These are phyloP conservation scores for Aspergillus versicolor DNA, from an alignment of 2,329 filamentous ascomycete species.

Conservation along the genomic window DNA sequence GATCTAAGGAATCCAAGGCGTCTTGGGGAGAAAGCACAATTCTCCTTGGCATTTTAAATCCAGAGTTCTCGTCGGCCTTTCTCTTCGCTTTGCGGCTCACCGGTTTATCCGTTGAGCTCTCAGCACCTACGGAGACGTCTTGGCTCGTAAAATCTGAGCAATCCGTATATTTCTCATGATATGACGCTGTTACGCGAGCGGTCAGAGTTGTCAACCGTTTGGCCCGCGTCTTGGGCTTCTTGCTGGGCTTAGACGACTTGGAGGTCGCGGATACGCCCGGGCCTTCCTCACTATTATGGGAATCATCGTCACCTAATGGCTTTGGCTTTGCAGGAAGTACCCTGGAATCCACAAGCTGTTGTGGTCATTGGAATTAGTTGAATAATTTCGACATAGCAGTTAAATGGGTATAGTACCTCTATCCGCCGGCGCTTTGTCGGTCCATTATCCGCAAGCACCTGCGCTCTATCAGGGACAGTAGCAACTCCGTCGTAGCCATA, in stretches of 20 bases:
- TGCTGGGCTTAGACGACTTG: slow-evolving; percentile 15
- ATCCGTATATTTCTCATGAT: slow-evolving; percentile 45
- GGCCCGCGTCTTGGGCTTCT: slow-evolving; percentile 52
- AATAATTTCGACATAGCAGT: neutral
- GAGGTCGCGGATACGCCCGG: slow-evolving; percentile 12
- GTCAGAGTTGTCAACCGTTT: slow-evolving; percentile 78
- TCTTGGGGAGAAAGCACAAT: slow-evolving; percentile 67
- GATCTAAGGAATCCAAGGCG: slow-evolving; percentile 63
- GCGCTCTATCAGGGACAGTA: slow-evolving; percentile 15
- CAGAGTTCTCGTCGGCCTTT: slow-evolving; percentile 21
- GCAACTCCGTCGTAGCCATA: slow-evolving; percentile 39
- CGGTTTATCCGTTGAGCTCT: neutral
- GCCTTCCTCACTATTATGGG: slow-evolving; percentile 16
- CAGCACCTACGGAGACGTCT: neutral
- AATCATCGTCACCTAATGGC: slow-evolving; percentile 6
- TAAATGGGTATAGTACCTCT: slow-evolving; percentile 28
- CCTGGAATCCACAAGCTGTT: slow-evolving; percentile 27
- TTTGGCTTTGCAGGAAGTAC: slow-evolving; percentile 16
- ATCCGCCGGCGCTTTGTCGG: slow-evolving; percentile 40
- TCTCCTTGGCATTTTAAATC: slow-evolving; percentile 45
- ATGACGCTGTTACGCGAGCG: slow-evolving; percentile 71
- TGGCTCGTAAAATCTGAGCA: slow-evolving; percentile 12
- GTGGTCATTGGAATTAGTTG: slow-evolving; percentile 3
- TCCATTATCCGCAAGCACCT: slow-evolving; percentile 18
- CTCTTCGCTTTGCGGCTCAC: slow-evolving; percentile 13